phyloP scores from a whole-genome alignment of 352 stramenopile genomes.

The Globisporangium paroecandrum region DNA sequence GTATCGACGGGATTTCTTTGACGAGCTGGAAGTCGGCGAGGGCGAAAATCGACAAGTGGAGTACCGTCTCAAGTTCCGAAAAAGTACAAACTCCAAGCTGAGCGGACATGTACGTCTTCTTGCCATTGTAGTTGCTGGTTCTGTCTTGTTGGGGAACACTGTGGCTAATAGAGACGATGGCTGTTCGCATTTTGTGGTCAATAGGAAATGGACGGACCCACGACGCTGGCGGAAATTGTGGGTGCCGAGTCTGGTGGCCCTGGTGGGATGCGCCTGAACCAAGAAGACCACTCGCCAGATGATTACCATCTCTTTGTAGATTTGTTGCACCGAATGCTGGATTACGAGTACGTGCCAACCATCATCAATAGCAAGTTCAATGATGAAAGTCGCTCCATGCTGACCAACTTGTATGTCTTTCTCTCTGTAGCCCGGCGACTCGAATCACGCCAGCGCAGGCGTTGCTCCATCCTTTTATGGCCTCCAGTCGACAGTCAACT shows the following conservation, averaged over 20 bases:
- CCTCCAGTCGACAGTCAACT: slow-evolving; percentile 30
- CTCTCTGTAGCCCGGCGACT: slow-evolving; percentile 54
- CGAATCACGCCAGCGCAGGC: slow-evolving; percentile 92
- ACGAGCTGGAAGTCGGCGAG: slow-evolving; percentile 66
- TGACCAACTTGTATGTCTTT: not conserved
- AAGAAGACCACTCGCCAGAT: slow-evolving; percentile 68
- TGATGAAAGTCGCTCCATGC: not conserved
- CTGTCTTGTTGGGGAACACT: not conserved
- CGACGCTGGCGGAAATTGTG: slow-evolving; percentile 57
- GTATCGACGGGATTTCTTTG: slow-evolving; percentile 91
- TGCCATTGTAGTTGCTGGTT: not conserved
- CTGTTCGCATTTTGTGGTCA: slow-evolving; percentile 4
- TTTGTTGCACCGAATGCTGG: slow-evolving; percentile 92
- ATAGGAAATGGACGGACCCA: slow-evolving; percentile 33
- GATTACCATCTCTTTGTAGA: slow-evolving; percentile 94
- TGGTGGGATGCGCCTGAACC: slow-evolving; percentile 34
- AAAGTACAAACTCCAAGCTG: slow-evolving; percentile 34
- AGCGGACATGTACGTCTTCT: slow-evolving; percentile 26
- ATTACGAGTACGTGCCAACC: slow-evolving; percentile 83
- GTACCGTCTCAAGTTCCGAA: slow-evolving; percentile 67
- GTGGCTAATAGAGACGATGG: slow-evolving; percentile 7
- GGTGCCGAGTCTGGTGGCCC: slow-evolving; percentile 38
- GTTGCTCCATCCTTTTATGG: slow-evolving; percentile 93
- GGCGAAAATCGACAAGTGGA: slow-evolving; percentile 52
- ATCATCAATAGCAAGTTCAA: not conserved